Conservation (phyloP, 768 basidiomycete species). For the Lentinula raphanica region DNA sequence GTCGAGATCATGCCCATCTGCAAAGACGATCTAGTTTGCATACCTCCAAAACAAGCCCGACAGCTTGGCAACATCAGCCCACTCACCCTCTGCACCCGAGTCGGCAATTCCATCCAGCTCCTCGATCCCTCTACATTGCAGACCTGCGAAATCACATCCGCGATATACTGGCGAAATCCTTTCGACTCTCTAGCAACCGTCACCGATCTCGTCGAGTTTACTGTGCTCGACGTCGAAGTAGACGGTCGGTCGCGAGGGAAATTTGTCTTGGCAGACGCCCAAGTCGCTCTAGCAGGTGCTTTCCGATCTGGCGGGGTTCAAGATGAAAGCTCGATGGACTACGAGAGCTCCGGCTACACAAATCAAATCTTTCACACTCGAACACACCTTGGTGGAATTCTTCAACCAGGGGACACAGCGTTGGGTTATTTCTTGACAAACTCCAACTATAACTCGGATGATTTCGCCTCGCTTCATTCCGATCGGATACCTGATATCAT, state of each 20-base stretch:
- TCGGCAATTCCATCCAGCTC: constrained; percentile 88
- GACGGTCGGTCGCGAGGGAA: constrained; percentile 52
- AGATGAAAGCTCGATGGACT: constrained; percentile 53
- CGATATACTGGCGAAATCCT: constrained; percentile 86
- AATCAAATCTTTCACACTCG: constrained; percentile 92
- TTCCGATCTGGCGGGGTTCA: constrained; percentile 54
- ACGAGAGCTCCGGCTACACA: constrained; percentile 49
- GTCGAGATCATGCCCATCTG: constrained; percentile 96
- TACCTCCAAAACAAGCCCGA: constrained; percentile 79
- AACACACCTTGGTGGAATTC: constrained; percentile 86
- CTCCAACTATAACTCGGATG: constrained; percentile 89
- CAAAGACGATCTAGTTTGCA: constrained; percentile 94
- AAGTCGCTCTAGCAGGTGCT: constrained; percentile 81
- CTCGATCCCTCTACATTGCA: constrained; percentile 87
- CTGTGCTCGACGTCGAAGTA: constrained; percentile 90
- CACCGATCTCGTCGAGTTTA: constrained; percentile 89
- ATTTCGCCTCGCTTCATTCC: constrained; percentile 62
- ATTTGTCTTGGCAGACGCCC: constrained; percentile 75
- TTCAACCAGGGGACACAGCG: constrained; percentile 93
- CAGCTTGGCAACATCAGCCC: constrained; percentile 84
- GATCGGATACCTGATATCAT: constrained; percentile 85
- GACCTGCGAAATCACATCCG: constrained; percentile 69
- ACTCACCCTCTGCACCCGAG: constrained; percentile 81
- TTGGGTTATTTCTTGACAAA: constrained; percentile 87
- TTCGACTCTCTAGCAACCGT: constrained; percentile 81